Evolutionary conservation across 2,329 filamentous ascomycete genomes (phyloP), one percentile per base, ranked within the genome.

Genomic region (Trichoderma koningii): DNA sequence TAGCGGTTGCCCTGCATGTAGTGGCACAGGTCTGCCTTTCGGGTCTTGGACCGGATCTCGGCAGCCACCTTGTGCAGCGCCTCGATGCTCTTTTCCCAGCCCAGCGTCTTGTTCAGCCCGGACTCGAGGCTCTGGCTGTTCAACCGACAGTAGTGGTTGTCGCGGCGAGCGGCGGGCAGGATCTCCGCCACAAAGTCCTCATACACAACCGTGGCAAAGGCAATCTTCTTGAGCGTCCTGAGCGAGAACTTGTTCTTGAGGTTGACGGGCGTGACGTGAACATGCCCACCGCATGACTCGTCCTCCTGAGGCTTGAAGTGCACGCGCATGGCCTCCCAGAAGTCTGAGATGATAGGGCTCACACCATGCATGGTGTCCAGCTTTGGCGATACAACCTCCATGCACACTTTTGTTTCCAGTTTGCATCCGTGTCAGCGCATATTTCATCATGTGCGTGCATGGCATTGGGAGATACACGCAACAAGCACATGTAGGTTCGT

Each of bases 281-380:
- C 75, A 69, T 79, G 77, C 55, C 76, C 76, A 64, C 77, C 76
- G 68, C 77, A 78, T 2, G 73, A 76, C 26, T 69, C 55, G 63
- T 77, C 74, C 38, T 71, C 69, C 65, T 76, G 74, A 21, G 76
- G 75, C 56, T 74, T 73, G 66, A 79, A 79, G 69, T 78, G 75
- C n/a, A 77, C 76, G 57, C 72, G 72, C 76, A 78, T 77, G 66
- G 76, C 76, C 69, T 78, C 74, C 77, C 77, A 79, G 70, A 79
- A 79, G 67, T 77, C 75, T 66, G 73, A 72, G 65, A 79, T 72
- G 69, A 74, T 76, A 60, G 64, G 68, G 55, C 70, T 71, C 62
- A 77, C 66, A 60, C 69, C 70, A 61, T 72, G 72, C 38, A 71
- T 76, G 17, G 76, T 77, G 69, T 77, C 72, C 34, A 79, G 73